phyloP scores from a whole-genome alignment of 495 filamentous ascomycete species.

The Evernia prunastri region DNA sequence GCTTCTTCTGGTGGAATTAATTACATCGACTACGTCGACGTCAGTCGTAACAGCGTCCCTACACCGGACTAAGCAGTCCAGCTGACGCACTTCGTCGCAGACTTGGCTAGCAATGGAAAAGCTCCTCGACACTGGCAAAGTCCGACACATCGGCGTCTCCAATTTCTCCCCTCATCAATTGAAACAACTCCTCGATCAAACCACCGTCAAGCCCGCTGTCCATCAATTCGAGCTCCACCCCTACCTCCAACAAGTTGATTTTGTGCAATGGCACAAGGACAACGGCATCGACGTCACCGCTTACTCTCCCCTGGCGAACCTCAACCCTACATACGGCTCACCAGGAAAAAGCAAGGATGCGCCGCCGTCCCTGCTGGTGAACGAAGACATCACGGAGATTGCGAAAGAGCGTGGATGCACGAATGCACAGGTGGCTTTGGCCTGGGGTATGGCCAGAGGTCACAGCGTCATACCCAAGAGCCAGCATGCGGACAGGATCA shows the following conservation, averaged over 20 bases:
- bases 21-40: slow-evolving; percentile 23
- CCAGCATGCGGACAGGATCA: slow-evolving; percentile 42
- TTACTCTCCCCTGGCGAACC: slow-evolving; percentile 54
- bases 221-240: slow-evolving; percentile 60
- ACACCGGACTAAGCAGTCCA: no score
- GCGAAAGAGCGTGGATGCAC: slow-evolving; percentile 40
- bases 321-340: slow-evolving; percentile 39
- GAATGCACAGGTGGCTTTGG: slow-evolving; percentile 45
- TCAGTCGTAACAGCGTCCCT: no score
- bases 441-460: slow-evolving; percentile 46
- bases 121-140: slow-evolving; percentile 49
- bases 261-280: slow-evolving; percentile 40
- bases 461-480: slow-evolving; percentile 52
- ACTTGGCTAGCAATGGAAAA: slow-evolving; percentile 48
- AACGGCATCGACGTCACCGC: slow-evolving; percentile 53
- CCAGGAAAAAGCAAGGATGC: slow-evolving; percentile 34
- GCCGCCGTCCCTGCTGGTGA: slow-evolving; percentile 24
- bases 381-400: slow-evolving; percentile 33
- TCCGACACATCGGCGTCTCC: slow-evolving; percentile 53
- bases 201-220: slow-evolving; percentile 43
- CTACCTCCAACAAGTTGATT: slow-evolving; percentile 50
- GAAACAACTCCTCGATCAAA: slow-evolving; percentile 35
- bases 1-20: slow-evolving; percentile 1
- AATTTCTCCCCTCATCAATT: slow-evolving; percentile 48
- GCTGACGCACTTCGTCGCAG: no score